phyloP scores from a whole-genome alignment of 2,329 filamentous ascomycete species.

The Mycosphaerella sp. region DNA sequence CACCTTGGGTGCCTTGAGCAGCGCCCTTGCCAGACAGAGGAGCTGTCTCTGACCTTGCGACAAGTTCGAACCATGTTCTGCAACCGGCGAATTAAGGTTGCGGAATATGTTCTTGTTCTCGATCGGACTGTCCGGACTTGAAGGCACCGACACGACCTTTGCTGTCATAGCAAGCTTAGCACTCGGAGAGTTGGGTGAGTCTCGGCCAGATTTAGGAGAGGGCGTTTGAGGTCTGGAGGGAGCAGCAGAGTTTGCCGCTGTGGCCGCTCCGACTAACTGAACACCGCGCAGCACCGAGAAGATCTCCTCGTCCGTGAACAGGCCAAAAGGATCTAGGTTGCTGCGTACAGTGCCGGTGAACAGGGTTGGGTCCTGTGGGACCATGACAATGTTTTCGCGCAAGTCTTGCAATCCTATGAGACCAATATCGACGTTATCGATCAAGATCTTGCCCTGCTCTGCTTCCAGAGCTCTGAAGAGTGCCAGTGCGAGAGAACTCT shows the following conservation, averaged over 20 bases:
- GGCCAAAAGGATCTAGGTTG: constrained; percentile 86
- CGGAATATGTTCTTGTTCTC: constrained; percentile 95
- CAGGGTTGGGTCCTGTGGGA: constrained; percentile 91
- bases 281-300: constrained; percentile 81
- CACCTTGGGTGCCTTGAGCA: constrained; percentile 85
- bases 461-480: constrained; percentile 92
- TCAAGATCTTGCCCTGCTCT: constrained; percentile 78
- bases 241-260: constrained; percentile 41
- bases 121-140: constrained; percentile 39
- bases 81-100: constrained; percentile 74
- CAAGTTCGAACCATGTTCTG: constrained; percentile 87
- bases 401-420: constrained; percentile 88
- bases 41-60: constrained; percentile 96
- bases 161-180: constrained; percentile 27
- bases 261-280: constrained; percentile 64
- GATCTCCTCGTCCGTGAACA: constrained; percentile 85
- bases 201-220: constrained; percentile 20
- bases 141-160: constrained; percentile 28
- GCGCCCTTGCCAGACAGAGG: constrained; percentile 82
- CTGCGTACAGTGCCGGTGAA: constrained; percentile 87
- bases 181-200: constrained; percentile 25
- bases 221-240: constrained; percentile 34
- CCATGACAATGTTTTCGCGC: constrained; percentile 90
- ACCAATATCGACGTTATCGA: constrained; percentile 87
- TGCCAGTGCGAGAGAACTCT: constrained; percentile 88